Evolutionary conservation across 148 eudicot genomes (phyloP).

Genomic region (Chenopodium formosanum): DNA sequence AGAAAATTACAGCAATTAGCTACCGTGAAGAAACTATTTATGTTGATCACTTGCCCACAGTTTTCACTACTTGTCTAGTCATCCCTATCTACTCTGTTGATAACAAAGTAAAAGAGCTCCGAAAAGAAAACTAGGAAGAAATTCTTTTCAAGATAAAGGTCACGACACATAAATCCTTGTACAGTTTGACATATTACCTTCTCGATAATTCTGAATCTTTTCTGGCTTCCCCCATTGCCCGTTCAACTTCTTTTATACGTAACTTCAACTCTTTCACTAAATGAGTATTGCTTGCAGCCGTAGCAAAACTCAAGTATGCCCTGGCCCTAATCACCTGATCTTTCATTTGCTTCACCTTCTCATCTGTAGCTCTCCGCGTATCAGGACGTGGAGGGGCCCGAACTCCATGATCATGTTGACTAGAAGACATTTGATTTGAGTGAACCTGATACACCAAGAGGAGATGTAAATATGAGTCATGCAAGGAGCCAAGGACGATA

Average conservation of each 20-base stretch:
- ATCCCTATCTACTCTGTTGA: not conserved
- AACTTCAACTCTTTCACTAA: conserved; percentile 74
- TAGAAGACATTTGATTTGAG: conserved; percentile 22
- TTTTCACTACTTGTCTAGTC: too few relatives aligned
- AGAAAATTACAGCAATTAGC: not conserved
- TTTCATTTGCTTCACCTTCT: conserved; percentile 68
- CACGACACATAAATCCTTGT: not conserved
- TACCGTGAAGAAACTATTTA: not conserved
- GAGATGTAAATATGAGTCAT: not conserved
- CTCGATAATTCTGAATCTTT: conserved; percentile 62
- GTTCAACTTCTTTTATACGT: conserved; percentile 76
- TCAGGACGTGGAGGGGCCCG: conserved; percentile 26
- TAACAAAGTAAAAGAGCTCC: not conserved
- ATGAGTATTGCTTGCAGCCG: conserved; percentile 52
- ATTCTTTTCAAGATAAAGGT: not conserved
- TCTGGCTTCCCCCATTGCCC: conserved; percentile 54
- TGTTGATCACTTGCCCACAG: not conserved
- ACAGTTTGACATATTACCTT: conserved; percentile 41
- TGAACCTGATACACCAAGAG: conserved; percentile 22
- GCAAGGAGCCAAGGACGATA: not conserved
- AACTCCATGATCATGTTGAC: conserved; percentile 26
- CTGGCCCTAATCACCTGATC: conserved; percentile 91
- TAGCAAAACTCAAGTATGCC: conserved; percentile 69
- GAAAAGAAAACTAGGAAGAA: not conserved
- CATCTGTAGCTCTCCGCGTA: conserved; percentile 40